Evolutionary conservation across 2,329 filamentous ascomycete genomes (phyloP), one percentile per base, ranked within the genome.

Genomic region (Aspergillus hortae): DNA sequence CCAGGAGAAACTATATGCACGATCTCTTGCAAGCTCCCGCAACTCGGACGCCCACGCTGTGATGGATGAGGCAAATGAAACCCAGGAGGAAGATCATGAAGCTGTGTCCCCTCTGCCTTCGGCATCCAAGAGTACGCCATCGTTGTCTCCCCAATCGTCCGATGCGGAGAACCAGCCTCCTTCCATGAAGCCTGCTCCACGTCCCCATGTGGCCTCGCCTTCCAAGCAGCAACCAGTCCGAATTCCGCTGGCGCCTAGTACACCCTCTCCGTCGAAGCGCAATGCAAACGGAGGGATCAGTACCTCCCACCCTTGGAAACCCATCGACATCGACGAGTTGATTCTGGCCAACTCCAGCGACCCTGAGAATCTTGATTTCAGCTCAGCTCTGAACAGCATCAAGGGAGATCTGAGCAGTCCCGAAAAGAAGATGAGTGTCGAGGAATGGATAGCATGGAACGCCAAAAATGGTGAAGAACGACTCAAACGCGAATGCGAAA

Each of bases 361-460:
- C 46, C 67, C 71, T 58, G 80, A 86, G 59, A 84, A 82, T 50
- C 70, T 72, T 0, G 74, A 71, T 56, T 63, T 75, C 2, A 74
- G 74, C 15, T 70, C 73, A 9, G 73, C 83, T 23, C 67, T 86
- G 14, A 77, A 75, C 51, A 69, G 65, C 11, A 76, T 79, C 36
- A 84, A 82, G 11, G 78, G 78, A 0, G 81, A 81, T 12, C 73
- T 99, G 48, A 87, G 82, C 2, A 88, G 81, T 48, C 82, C 85
- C 0, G 94, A 97, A 75, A 91, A 88, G 76, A 78, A 81, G 35
- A 96, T 99, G 92, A 92, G 86, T 4, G 90, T 97, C 0, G 90
- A 96, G 69, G 86, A 96, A 70, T 99, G 92, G 90, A 88, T 99
- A 36, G 78, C 85, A 52, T 82, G 86, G 71, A 92, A 94, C 60